These are phyloP conservation scores for Pelargonium australe DNA, from an alignment of 441 rosid genomes.

Conservation along the genomic window DNA sequence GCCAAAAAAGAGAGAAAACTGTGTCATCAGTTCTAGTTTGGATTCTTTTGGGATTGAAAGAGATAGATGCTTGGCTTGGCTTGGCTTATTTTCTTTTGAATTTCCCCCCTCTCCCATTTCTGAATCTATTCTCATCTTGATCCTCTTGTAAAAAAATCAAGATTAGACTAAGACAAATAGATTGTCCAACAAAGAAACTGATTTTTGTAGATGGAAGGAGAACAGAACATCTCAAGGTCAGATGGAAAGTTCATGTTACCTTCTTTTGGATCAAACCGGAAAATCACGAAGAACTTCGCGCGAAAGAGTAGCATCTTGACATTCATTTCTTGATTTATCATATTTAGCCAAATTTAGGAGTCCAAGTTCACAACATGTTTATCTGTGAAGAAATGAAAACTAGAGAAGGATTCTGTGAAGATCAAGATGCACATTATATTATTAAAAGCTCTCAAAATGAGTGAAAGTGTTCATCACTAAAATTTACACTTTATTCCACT, in stretches of 20 bases:
- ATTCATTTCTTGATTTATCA: background rate
- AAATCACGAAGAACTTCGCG: background rate
- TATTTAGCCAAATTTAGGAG: background rate
- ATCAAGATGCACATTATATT: no score
- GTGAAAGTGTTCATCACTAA: background rate
- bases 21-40: background rate
- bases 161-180: no score
- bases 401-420: no score
- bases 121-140: background rate
- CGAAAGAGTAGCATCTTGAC: background rate
- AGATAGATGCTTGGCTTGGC: background rate
- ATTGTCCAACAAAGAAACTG: no score
- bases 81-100: background rate
- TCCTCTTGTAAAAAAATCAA: background rate
- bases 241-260: background rate
- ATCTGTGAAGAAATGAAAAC: no score
- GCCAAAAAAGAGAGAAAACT: background rate
- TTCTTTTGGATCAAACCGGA: background rate
- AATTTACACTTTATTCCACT: background rate
- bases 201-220: no score
- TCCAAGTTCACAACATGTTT: no score
- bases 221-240: no score
- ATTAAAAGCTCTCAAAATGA: background rate
- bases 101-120: background rate
- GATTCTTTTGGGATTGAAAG: constrained; percentile 2